These are phyloP conservation scores for Lathyrus aphaca DNA, from an alignment of 306 rosid genomes.

Conservation along the genomic window DNA sequence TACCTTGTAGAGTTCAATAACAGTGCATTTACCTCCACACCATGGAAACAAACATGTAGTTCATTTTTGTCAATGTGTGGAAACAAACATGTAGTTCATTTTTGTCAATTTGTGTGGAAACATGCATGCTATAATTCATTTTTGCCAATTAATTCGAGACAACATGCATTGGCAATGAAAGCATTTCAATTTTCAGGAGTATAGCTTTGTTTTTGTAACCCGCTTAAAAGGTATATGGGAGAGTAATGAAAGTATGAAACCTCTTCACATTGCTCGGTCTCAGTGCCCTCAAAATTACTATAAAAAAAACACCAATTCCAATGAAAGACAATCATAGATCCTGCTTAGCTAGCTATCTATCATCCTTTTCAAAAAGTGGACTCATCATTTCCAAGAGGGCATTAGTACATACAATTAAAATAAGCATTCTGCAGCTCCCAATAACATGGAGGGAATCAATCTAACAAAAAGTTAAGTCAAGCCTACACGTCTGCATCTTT, in stretches of 20 bases:
- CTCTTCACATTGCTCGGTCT: slow-evolving; percentile 26
- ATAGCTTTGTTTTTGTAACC: slow-evolving; percentile 6
- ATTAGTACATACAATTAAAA: slow-evolving; percentile 25
- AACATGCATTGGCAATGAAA: slow-evolving; percentile 10
- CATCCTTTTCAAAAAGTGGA: slow-evolving; percentile 27
- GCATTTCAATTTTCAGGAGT: background rate
- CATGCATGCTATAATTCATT: background rate
- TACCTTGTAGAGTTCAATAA: background rate
- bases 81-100: background rate
- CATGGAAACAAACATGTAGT: background rate
- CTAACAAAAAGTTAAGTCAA: slow-evolving; percentile 40
- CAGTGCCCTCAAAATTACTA: slow-evolving; percentile 28
- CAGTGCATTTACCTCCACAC: background rate
- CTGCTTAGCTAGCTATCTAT: slow-evolving; percentile 43
- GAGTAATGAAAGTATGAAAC: slow-evolving; percentile 27
- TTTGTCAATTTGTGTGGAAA: background rate
- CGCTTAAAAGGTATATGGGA: background rate
- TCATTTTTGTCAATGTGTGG: background rate
- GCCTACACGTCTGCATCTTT: slow-evolving; percentile 41
- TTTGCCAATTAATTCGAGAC: background rate
- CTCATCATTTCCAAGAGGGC: slow-evolving; percentile 34
- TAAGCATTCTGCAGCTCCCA: slow-evolving; percentile 22
- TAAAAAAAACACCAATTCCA: background rate
- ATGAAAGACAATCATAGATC: slow-evolving; percentile 20
- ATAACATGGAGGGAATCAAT: slow-evolving; percentile 18